Evolutionary conservation across 257 asterid species (phyloP).

Genomic region (Solanum sejunctum): DNA sequence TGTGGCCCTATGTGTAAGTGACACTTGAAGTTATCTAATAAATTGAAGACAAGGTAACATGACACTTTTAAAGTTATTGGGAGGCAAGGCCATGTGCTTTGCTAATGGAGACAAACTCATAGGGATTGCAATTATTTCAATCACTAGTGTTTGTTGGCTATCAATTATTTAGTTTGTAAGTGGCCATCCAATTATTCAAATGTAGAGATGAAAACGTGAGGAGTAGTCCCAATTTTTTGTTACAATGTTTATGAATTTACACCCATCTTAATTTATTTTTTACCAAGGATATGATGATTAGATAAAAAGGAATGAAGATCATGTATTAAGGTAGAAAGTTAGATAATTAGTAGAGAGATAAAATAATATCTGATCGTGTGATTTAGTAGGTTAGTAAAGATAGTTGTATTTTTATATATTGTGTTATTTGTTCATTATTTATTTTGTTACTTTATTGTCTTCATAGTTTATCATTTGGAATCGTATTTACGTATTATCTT

Average conservation of each 20-base stretch:
- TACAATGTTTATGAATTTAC: neutral
- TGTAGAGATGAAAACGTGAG: neutral
- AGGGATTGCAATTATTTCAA: neutral
- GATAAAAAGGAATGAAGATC: too few species aligned
- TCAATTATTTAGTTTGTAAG: neutral
- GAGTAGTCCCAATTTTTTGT: neutral
- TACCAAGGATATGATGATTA: too few species aligned
- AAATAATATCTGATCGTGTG: too few species aligned
- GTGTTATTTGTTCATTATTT: too few species aligned
- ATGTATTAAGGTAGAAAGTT: too few species aligned
- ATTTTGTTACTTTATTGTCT: too few species aligned
- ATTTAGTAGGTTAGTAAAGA: too few species aligned
- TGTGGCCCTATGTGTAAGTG: neutral
- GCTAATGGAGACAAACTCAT: neutral
- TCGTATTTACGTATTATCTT: too few species aligned
- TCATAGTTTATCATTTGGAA: too few species aligned
- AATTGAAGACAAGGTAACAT: constrained; percentile 7
- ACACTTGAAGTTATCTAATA: neutral
- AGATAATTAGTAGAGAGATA: too few species aligned
- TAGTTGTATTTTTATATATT: too few species aligned
- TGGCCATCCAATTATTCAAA: neutral
- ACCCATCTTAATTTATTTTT: neutral
- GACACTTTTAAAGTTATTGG: neutral
- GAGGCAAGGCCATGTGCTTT: neutral
- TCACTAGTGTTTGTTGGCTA: neutral